Evolutionary conservation across 768 basidiomycete species (phyloP), one percentile per base, ranked within the genome.

Genomic region (Pleurotus giganteus): DNA sequence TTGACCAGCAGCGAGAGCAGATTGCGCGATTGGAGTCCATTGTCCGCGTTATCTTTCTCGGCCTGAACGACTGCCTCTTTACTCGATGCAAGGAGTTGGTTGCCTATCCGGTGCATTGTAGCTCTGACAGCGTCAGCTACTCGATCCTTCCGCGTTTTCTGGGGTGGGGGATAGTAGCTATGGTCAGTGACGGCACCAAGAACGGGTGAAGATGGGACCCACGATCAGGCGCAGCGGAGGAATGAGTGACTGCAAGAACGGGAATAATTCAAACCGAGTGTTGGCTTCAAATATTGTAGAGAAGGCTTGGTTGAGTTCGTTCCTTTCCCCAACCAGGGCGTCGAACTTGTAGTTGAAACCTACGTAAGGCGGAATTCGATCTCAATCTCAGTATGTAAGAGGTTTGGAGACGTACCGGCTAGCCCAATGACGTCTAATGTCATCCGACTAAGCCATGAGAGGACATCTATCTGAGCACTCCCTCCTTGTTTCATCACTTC

Each of bases 391-490:
- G 17, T 80, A 68, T 13, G 78, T 68, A n/a, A n/a, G 49, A 75
- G 63, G 63, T 80, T 77, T 17, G 67, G 63, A 58, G 80, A 81
- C 47, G 71, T 75, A 17, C 82, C 77, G 72, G 61, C 79, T 36
- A 82, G 69, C 17, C 83, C 83, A 51, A 88, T 84, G 47, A 82
- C 75, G 54, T 85, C 85, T 11, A 85, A 69, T 7, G 83, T 84
- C 8, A 78, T 73, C 39, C 77, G 75, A 17, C 74, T 76, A 1
- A 85, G 69, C 76, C 76, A 85, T 1, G 68, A 62, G 43, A 80
- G 63, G 4, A 81, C 75, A 50, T 87, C 81, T 29, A 83, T 60
- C 3, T 65, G 59, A 8, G 41, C 61, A 2, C 24, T 42, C 45
- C 26, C 56, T 21, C 54, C 57, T 29, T 64, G 54, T 24, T 58